Conservation (phyloP, 1,284 basidiomycete genomes). For the Ganoderma sp. region DNA sequence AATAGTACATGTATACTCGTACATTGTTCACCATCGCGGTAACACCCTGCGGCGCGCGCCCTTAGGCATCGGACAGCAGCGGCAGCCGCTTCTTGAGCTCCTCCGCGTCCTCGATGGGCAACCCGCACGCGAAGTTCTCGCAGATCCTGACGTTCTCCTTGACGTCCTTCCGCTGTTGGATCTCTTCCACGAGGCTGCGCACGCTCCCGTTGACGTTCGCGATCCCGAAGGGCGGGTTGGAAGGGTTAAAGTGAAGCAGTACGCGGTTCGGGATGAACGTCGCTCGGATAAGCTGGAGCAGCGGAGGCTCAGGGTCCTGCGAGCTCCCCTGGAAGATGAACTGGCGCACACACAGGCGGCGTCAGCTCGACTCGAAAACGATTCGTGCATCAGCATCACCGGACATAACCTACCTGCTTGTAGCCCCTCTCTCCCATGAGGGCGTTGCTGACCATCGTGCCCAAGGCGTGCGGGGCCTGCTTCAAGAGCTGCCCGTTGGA, state of each 20-base stretch:
- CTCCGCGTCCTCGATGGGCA: slow-evolving; percentile 35
- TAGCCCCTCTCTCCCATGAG: slow-evolving; percentile 33
- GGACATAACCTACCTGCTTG: slow-evolving; percentile 32
- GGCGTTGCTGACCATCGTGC: slow-evolving; percentile 36
- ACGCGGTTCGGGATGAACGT: slow-evolving; percentile 38
- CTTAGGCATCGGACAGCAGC: neutral
- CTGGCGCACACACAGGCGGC: slow-evolving; percentile 18
- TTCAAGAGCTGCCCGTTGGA: slow-evolving; percentile 37
- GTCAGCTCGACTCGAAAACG: neutral
- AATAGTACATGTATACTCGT: slow-evolving; percentile 2
- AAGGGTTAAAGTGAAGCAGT: slow-evolving; percentile 37
- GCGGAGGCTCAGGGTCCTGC: slow-evolving; percentile 13
- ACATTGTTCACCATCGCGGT: neutral
- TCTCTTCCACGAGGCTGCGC: slow-evolving; percentile 29
- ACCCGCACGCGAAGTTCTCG: slow-evolving; percentile 39
- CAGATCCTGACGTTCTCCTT: slow-evolving; percentile 36
- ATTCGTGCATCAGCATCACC: too few species aligned
- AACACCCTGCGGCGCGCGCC: neutral
- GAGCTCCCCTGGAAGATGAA: slow-evolving; percentile 31
- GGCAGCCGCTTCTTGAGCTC: slow-evolving; percentile 29
- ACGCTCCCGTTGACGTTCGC: slow-evolving; percentile 36
- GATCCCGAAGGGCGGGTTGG: slow-evolving; percentile 32
- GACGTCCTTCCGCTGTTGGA: slow-evolving; percentile 15
- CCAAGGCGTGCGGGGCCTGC: slow-evolving; percentile 35
- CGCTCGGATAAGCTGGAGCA: slow-evolving; percentile 32